phyloP scores from a whole-genome alignment of 805 yeast species.

The Saturnispora mendoncae region DNA sequence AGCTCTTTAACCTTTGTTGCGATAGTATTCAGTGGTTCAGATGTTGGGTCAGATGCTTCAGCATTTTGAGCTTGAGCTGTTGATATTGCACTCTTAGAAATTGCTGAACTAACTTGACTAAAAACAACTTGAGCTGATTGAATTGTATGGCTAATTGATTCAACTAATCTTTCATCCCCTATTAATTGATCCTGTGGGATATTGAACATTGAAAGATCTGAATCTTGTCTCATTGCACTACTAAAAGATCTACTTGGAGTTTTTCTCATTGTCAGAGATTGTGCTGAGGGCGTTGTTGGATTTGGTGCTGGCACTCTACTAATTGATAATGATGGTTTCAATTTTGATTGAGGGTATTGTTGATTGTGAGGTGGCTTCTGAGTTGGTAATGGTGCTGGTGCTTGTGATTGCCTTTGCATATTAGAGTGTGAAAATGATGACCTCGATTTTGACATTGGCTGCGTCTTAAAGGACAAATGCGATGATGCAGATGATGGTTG shows the following conservation, averaged over 20 bases:
- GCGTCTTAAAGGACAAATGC: background rate
- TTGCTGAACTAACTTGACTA: constrained; percentile 60
- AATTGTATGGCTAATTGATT: constrained; percentile 24
- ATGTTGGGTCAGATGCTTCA: constrained; percentile 5
- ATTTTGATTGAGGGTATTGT: constrained; percentile 5
- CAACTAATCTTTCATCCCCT: constrained; percentile 26
- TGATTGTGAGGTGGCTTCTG: constrained; percentile 9
- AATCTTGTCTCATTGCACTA: constrained; percentile 22
- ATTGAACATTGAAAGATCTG: constrained; percentile 19
- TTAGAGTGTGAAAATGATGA: constrained; percentile 1
- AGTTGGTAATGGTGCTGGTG: constrained; percentile 8
- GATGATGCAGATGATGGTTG: constrained; percentile 2
- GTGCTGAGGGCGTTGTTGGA: constrained; percentile 5
- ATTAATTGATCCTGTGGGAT: constrained; percentile 7
- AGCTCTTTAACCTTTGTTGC: constrained; percentile 67
- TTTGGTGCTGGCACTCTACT: constrained; percentile 11
- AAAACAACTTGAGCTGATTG: constrained; percentile 67
- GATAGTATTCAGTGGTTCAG: constrained; percentile 25
- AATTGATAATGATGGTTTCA: constrained; percentile 5
- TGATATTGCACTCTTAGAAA: constrained; percentile 53
- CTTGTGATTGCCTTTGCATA: background rate
- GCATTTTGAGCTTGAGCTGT: constrained; percentile 31
- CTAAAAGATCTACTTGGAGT: constrained; percentile 18
- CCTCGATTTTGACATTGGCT: background rate
- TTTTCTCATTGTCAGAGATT: constrained; percentile 14